These are phyloP conservation scores for Thamnidium elegans DNA, from an alignment of 192 early-diverging fungal genomes.

Conservation along the genomic window DNA sequence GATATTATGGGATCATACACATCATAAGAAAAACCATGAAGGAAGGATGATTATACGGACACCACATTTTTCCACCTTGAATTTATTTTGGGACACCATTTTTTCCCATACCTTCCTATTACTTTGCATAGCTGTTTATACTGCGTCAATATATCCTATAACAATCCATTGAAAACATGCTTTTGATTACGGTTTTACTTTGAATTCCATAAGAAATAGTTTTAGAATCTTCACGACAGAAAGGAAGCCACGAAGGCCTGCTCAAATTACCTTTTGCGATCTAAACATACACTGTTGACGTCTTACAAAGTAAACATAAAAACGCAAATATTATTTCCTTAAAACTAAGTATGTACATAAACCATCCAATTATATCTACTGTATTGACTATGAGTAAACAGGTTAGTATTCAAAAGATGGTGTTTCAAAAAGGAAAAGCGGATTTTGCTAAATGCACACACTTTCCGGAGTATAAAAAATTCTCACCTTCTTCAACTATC, in stretches of 20 bases:
- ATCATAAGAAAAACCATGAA: conserved; percentile 3
- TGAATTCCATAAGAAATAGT: no score
- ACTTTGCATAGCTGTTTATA: neutral
- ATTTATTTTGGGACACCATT: no score
- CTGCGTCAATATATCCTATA: no score
- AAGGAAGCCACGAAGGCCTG: no score
- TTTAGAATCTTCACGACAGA: no score
- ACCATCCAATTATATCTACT: conserved; percentile 2
- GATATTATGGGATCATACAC: conserved; percentile 4
- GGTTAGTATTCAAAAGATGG: neutral
- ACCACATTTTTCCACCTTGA: neutral
- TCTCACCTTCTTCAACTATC: no score
- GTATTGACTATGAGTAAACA: conserved; percentile 2
- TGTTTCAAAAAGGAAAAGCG: no score
- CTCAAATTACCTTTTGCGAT: neutral
- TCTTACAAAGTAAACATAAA: neutral
- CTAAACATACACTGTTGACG: neutral
- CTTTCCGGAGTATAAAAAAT: no score
- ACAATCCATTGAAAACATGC: no score
- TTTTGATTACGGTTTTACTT: no score
- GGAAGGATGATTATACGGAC: conserved; percentile 4
- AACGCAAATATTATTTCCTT: conserved; percentile 3
- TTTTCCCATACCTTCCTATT: no score
- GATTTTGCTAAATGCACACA: no score
- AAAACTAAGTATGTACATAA: conserved; percentile 5